phyloP scores from a whole-genome alignment of 2,329 filamentous ascomycete genomes.

The Epichloe hybrida region DNA sequence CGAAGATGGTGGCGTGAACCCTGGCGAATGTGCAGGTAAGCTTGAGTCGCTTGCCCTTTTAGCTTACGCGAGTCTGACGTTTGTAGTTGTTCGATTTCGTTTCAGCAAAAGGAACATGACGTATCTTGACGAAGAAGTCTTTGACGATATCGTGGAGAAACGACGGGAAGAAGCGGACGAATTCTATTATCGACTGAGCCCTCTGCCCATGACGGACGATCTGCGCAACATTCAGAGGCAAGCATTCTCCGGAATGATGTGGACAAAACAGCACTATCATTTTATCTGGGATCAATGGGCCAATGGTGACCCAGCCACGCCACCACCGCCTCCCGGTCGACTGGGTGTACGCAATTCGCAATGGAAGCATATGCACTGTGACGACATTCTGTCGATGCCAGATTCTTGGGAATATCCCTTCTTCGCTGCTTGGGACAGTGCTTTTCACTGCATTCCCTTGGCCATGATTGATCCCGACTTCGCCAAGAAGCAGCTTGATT shows the following conservation, averaged over 20 bases:
- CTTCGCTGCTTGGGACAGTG: slow-evolving; percentile 94
- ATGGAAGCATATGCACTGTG: slow-evolving; percentile 91
- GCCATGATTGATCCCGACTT: slow-evolving; percentile 98
- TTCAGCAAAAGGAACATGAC: slow-evolving; percentile 61
- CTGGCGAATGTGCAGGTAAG: slow-evolving; percentile 80
- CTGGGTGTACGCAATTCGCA: slow-evolving; percentile 74
- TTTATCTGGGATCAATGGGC: slow-evolving; percentile 98
- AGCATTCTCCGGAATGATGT: slow-evolving; percentile 93
- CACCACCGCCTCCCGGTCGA: slow-evolving; percentile 67
- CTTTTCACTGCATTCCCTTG: slow-evolving; percentile 90
- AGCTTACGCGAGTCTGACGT: not conserved
- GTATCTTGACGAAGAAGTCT: slow-evolving; percentile 86
- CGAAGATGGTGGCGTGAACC: slow-evolving; percentile 72
- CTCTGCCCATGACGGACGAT: slow-evolving; percentile 85
- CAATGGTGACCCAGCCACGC: slow-evolving; percentile 79
- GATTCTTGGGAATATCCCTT: slow-evolving; percentile 99
- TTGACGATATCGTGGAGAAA: slow-evolving; percentile 81
- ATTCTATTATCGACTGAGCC: slow-evolving; percentile 88
- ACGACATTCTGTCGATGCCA: slow-evolving; percentile 94
- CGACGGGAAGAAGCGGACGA: slow-evolving; percentile 85
- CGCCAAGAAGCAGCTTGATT: slow-evolving; percentile 91
- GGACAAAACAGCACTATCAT: slow-evolving; percentile 94
- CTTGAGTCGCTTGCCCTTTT: not conserved
- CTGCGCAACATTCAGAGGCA: slow-evolving; percentile 90
- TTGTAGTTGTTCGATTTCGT: slow-evolving; percentile 72